These are phyloP conservation scores for Penicillium taxi DNA, from an alignment of 495 filamentous ascomycete species.

Conservation along the genomic window DNA sequence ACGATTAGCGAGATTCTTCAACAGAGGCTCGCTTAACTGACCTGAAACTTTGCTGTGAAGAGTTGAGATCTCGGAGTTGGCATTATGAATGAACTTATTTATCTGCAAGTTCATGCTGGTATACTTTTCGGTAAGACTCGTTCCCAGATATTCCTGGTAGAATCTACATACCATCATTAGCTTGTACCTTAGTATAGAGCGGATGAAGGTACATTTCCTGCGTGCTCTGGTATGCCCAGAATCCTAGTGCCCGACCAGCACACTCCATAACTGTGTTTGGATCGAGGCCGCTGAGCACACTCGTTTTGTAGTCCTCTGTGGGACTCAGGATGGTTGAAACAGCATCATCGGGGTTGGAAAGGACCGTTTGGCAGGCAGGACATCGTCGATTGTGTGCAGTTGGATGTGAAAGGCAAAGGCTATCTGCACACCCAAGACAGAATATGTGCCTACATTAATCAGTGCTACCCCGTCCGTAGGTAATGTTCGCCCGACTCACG, in stretches of 20 bases:
- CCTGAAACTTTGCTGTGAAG: slow-evolving; percentile 55
- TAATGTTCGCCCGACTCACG: slow-evolving; percentile 36
- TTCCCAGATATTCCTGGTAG: slow-evolving; percentile 72
- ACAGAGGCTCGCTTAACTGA: slow-evolving; percentile 14
- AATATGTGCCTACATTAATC: slow-evolving; percentile 65
- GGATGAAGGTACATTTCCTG: slow-evolving; percentile 67
- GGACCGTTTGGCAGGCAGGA: slow-evolving; percentile 69
- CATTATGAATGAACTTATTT: slow-evolving; percentile 74
- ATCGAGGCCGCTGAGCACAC: slow-evolving; percentile 74
- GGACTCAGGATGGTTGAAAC: slow-evolving; percentile 71
- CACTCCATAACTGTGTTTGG: slow-evolving; percentile 87
- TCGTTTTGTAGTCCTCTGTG: slow-evolving; percentile 89
- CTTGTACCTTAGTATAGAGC: background rate
- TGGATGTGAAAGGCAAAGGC: slow-evolving; percentile 54
- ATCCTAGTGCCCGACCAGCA: slow-evolving; percentile 70
- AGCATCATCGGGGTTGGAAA: slow-evolving; percentile 70
- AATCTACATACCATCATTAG: slow-evolving; percentile 43
- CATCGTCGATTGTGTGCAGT: slow-evolving; percentile 53
- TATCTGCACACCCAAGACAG: slow-evolving; percentile 67
- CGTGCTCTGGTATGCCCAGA: slow-evolving; percentile 87
- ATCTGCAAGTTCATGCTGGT: slow-evolving; percentile 58
- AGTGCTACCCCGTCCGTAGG: slow-evolving; percentile 3
- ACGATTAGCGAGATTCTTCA: background rate
- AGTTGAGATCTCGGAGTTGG: slow-evolving; percentile 66
- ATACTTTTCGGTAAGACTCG: slow-evolving; percentile 70